A percentile compares a stretch with the other conserved stretches of the same genome.
Evolutionary conservation across 2,329 filamentous ascomycete genomes (phyloP).

Genomic region (Fusarium sulawesiense): DNA sequence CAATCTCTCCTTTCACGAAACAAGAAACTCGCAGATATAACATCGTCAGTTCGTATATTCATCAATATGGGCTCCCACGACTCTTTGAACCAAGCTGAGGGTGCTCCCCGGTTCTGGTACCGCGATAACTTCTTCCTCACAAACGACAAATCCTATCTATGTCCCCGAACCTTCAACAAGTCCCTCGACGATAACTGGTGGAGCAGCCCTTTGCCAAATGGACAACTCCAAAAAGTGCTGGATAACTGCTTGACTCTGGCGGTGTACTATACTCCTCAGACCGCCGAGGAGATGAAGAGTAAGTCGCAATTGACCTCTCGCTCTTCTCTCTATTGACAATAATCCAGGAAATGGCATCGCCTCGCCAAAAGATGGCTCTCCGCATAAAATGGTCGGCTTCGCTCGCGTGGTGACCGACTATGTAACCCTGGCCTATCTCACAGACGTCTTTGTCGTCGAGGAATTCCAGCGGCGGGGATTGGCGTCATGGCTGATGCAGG

Average conservation of each 20-base stretch:
- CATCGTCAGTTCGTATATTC: slow-evolving; percentile 22
- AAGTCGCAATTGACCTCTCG: slow-evolving; percentile 18
- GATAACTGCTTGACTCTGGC: slow-evolving; percentile 70
- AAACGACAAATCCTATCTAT: slow-evolving; percentile 67
- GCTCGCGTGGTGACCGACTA: slow-evolving; percentile 75
- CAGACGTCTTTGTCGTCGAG: slow-evolving; percentile 74
- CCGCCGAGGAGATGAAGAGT: slow-evolving; percentile 55
- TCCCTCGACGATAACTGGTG: slow-evolving; percentile 71
- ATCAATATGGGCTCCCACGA: slow-evolving; percentile 45
- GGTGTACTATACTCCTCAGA: slow-evolving; percentile 61
- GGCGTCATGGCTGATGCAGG: slow-evolving; percentile 72
- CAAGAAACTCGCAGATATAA: neutral
- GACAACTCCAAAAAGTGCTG: slow-evolving; percentile 62
- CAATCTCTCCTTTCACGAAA: neutral
- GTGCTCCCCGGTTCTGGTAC: slow-evolving; percentile 59
- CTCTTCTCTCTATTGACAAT: slow-evolving; percentile 16
- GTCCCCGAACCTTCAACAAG: slow-evolving; percentile 64
- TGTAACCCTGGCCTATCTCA: slow-evolving; percentile 73
- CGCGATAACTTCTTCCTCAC: slow-evolving; percentile 69
- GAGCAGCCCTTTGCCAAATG: slow-evolving; percentile 63
- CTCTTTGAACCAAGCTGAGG: slow-evolving; percentile 47
- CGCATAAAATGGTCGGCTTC: slow-evolving; percentile 55
- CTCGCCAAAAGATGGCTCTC: slow-evolving; percentile 47
- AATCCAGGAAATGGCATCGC: slow-evolving; percentile 49
- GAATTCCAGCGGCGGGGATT: slow-evolving; percentile 71